Base-by-base conservation (phyloP, 495 filamentous ascomycete species). In the Penicillium goetzii region DNA sequence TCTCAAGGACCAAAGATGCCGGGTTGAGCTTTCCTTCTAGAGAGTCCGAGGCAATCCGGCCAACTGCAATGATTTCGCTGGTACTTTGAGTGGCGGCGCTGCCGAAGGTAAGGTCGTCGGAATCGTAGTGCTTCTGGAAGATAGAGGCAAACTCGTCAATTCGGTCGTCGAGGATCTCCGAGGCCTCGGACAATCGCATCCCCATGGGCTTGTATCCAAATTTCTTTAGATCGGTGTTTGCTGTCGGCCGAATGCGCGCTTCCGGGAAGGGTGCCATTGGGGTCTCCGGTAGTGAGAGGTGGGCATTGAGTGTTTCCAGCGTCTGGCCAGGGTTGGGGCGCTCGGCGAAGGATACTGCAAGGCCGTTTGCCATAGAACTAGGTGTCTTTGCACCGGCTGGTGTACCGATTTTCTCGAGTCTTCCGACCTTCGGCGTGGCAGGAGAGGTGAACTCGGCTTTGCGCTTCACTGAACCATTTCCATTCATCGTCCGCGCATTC, bases 101-200 rank as follows among this genome's bases (percentile, higher is more conserved):
- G 36, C 93, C 93, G 69, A 98, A 96, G 9, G 86, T 87, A n/a
- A 86, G 80, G 52, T 95, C 90, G 12, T 92, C 88, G 15, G 96
- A 83, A 19, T 86, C 78, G 73, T 95, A 84, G 68, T 92, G 82
- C 26, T 86, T 84, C 78, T 90, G 86, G n/a, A 96, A 83, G 3
- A 91, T 72, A 4, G 72, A 71, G 64, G 85, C 81, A 65, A 97
- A 97, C 33, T 91, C 92, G 59, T 99, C 95, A 74, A 99, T 97
- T 47, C 94, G 86, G 72, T 97, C 93, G 72, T 99, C 95, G 7
- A 96, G 81, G 56, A 97, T 90, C 75, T 97, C 93, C 3, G 93
- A 93, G 2, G 92, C 88, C 68, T 97, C 93, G 5, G 92, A 92
- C 14, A 93, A 83, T 65, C 95, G 96, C 92, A 97, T 96, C 32